Conservation (phyloP, 1,284 basidiomycete genomes). For the Marasmius fiardii region DNA sequence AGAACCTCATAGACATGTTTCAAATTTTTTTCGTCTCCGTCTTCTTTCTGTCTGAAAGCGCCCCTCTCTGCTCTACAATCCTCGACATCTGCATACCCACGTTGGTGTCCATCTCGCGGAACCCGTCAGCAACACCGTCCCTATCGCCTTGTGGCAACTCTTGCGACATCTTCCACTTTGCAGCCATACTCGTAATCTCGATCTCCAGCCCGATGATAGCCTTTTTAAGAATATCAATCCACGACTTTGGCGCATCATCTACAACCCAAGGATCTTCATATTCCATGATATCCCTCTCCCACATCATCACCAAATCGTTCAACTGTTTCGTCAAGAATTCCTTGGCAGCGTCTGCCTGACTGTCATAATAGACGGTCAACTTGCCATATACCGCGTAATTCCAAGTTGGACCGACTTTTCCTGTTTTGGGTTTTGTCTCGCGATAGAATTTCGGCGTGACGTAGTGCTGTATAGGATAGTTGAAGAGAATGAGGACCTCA, state of each 20-base stretch:
- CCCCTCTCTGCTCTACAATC: constrained; percentile 3
- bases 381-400: constrained; percentile 24
- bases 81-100: neutral
- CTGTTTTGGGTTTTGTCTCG: constrained; percentile 25
- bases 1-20: too few relatives aligned
- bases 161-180: constrained; percentile 19
- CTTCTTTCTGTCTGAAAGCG: too few relatives aligned
- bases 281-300: constrained; percentile 13
- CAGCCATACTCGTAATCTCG: constrained; percentile 20
- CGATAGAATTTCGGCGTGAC: constrained; percentile 26
- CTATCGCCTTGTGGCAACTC: too few relatives aligned
- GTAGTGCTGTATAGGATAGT: constrained; percentile 22
- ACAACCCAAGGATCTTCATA: constrained; percentile 21
- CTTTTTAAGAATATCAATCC: constrained; percentile 22
- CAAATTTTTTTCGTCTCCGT: too few relatives aligned
- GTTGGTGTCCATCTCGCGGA: too few relatives aligned
- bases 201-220: constrained; percentile 26
- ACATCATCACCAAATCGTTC: constrained; percentile 13
- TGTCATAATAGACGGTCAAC: constrained; percentile 19
- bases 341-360: neutral
- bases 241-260: constrained; percentile 20
- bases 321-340: constrained; percentile 16
- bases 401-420: constrained; percentile 27
- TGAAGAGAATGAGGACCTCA: constrained; percentile 22
- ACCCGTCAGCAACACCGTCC: too few relatives aligned